Evolutionary conservation across 192 early-diverging fungal species (phyloP), one percentile per base, ranked within the genome.

Genomic region (Backusella morwellensis): DNA sequence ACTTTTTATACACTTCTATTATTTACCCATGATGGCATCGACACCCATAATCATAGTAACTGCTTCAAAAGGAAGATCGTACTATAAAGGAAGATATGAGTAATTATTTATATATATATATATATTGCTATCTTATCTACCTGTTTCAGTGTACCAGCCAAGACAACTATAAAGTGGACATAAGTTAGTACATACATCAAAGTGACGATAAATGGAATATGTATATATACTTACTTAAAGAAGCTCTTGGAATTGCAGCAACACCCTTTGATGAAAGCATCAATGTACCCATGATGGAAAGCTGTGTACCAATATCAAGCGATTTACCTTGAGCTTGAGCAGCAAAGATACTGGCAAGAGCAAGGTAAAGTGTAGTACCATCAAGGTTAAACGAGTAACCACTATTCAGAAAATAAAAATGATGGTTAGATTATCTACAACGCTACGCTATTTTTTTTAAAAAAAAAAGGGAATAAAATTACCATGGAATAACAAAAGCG

Each of bases 361-460:
- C 84, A n/a, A 93, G 86, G 74, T 93, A 93, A 36, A 94, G 77
- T 35, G 92, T 92, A 8, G 91, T 91, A 3, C 93, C 93, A 74
- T 94, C 93, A 68, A 94, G 79, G 78, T 94, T 94, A 77, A 94
- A 94, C 8, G 90, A 90, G 83, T 94, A 94, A 11, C 93, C 93
- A 17, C 90, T 44, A 44, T 44, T 17, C 4, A 14, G 15, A 14
- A 44, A 14, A 44, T 17, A 17, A 17, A 44, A 14, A 44, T 17
- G 5, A 44, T 14, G 42, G 12, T 44, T 44, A 44, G 42, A 44
- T 14, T 0, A 44, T 44, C 21, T 42, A 73, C 2, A 40, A 11
- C 9, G 38, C 19, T 12, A 26, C 54, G 15, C 6, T 38, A 70
- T 69, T 34, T 69, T 17, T 26, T 14, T 21, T 9, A 29, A 29